Conservation (phyloP, 2,329 filamentous ascomycete genomes). For the Diplodia intermedia region DNA sequence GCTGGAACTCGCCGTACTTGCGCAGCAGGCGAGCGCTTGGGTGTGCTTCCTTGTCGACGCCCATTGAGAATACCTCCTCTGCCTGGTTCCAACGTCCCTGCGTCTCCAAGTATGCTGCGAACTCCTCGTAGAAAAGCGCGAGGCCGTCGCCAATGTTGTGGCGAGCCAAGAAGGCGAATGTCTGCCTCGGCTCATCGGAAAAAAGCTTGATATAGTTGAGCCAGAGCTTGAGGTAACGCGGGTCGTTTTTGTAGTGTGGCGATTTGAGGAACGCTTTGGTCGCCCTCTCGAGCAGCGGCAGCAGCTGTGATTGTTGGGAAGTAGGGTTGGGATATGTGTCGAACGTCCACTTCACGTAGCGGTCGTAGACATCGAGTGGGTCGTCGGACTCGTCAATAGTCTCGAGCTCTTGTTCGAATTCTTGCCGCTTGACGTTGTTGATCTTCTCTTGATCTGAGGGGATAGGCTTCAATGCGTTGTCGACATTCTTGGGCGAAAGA, state of each 20-base stretch:
- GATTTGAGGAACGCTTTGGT: slow-evolving; percentile 89
- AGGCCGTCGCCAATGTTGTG: slow-evolving; percentile 86
- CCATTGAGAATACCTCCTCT: slow-evolving; percentile 90
- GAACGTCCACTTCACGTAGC: slow-evolving; percentile 96
- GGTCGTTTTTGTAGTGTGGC: slow-evolving; percentile 91
- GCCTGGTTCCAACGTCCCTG: slow-evolving; percentile 86
- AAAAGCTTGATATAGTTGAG: slow-evolving; percentile 92
- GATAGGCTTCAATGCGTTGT: slow-evolving; percentile 56
- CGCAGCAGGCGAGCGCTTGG: slow-evolving; percentile 81
- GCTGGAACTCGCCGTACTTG: slow-evolving; percentile 92
- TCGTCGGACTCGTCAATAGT: slow-evolving; percentile 87
- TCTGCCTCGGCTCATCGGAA: slow-evolving; percentile 89
- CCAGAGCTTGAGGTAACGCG: slow-evolving; percentile 92
- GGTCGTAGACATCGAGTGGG: slow-evolving; percentile 91
- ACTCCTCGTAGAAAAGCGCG: slow-evolving; percentile 96
- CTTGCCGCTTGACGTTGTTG: slow-evolving; percentile 78
- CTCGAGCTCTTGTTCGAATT: slow-evolving; percentile 84
- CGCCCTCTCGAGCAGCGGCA: slow-evolving; percentile 86
- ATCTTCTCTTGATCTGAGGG: slow-evolving; percentile 72
- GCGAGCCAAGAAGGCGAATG: slow-evolving; percentile 87
- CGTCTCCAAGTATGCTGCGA: slow-evolving; percentile 88
- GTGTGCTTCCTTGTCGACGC: slow-evolving; percentile 85
- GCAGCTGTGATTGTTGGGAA: slow-evolving; percentile 87
- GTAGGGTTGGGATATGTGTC: slow-evolving; percentile 95
- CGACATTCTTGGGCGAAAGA: slow-evolving; percentile 67